Percentiles rank a stretch among this genome's conserved stretches.
phyloP scores from a whole-genome alignment of 2,329 filamentous ascomycete species.

The Davidsoniella virescens region DNA sequence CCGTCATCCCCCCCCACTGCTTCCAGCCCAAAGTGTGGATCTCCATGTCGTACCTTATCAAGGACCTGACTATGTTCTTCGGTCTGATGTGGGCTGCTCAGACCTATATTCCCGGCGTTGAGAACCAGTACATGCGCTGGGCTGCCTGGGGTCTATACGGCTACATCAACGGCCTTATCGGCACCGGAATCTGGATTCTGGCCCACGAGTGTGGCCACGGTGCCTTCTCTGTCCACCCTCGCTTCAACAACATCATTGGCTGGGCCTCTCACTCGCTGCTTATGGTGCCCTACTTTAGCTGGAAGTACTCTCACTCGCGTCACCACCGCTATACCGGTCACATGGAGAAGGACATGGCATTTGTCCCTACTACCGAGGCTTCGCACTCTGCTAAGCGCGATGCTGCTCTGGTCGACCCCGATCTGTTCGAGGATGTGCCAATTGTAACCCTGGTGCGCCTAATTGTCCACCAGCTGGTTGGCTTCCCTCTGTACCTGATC shows the following conservation, averaged over 20 bases:
- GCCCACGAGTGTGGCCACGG: slow-evolving; percentile 58
- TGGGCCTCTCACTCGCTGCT: slow-evolving; percentile 50
- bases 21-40: slow-evolving; percentile 37
- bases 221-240: slow-evolving; percentile 42
- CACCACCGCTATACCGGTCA: slow-evolving; percentile 55
- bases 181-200: slow-evolving; percentile 54
- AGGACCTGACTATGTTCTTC: slow-evolving; percentile 35
- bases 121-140: slow-evolving; percentile 26
- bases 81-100: slow-evolving; percentile 34
- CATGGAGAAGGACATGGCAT: slow-evolving; percentile 51
- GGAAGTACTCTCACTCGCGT: slow-evolving; percentile 53
- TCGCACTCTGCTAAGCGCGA: slow-evolving; percentile 19
- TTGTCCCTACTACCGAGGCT: slow-evolving; percentile 35
- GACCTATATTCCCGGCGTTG: slow-evolving; percentile 36
- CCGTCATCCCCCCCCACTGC: slow-evolving; percentile 44
- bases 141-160: slow-evolving; percentile 42
- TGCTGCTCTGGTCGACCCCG: slow-evolving; percentile 26
- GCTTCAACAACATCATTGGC: slow-evolving; percentile 44
- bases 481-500: slow-evolving; percentile 48
- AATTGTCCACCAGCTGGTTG: slow-evolving; percentile 45
- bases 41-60: slow-evolving; percentile 38
- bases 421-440: slow-evolving; percentile 48
- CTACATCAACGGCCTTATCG: slow-evolving; percentile 44
- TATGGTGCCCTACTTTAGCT: slow-evolving; percentile 55
- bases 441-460: slow-evolving; percentile 37